A percentile compares a stretch with the other conserved stretches of the same genome.
phyloP scores from a whole-genome alignment of 208 protist genomes.

The Trypanosoma avium region DNA sequence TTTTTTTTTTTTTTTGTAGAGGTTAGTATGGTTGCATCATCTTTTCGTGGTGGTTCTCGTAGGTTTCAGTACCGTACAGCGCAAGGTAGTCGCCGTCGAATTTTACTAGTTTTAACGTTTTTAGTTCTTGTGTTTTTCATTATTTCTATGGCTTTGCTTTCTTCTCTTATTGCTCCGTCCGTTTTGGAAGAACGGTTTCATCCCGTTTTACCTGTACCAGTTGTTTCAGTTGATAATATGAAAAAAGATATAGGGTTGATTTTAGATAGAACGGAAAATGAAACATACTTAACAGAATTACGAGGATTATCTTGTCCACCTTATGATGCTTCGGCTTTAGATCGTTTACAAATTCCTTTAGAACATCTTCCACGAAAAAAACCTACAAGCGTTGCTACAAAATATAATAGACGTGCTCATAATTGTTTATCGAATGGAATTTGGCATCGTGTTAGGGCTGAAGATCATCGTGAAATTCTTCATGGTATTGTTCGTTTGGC shows the following conservation, averaged over 20 bases:
- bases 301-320: slow-evolving; percentile 12
- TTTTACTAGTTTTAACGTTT: background rate
- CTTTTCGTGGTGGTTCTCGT: background rate
- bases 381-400: slow-evolving; percentile 18
- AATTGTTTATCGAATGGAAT: slow-evolving; percentile 29
- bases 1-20: background rate
- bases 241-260: background rate
- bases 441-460: slow-evolving; percentile 23
- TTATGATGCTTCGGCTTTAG: slow-evolving; percentile 9
- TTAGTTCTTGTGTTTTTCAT: background rate
- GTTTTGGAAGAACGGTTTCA: too few species aligned
- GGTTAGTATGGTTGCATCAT: background rate
- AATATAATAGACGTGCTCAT: slow-evolving; percentile 25
- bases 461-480: slow-evolving; percentile 31
- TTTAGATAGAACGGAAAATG: background rate
- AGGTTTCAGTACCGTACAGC: background rate
- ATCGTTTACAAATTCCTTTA: slow-evolving; percentile 24
- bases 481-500: slow-evolving; percentile 15
- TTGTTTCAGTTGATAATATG: background rate
- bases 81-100: background rate
- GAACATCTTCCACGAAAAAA: slow-evolving; percentile 25
- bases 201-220: too few species aligned
- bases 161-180: background rate
- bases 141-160: background rate
- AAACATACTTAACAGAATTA: background rate